Evolutionary conservation across 345 rosid species (phyloP), one percentile per base, ranked within the genome.

Genomic region (Eucalyptus marginata): DNA sequence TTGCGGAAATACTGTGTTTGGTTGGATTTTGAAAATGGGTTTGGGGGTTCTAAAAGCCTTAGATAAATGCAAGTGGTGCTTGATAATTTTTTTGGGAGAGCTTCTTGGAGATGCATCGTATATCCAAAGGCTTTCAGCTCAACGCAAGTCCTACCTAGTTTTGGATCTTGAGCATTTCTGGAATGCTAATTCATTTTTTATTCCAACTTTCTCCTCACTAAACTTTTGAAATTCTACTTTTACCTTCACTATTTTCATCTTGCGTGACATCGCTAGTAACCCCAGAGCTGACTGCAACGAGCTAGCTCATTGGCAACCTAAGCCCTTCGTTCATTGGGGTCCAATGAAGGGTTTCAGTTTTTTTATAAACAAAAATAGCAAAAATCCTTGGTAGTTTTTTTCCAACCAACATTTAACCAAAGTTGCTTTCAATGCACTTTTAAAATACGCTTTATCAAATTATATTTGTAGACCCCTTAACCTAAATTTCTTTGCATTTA

Each of bases 221-320:
- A 56, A 56, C 62, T 56, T 56, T 56, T 24, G 12, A 56, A 56
- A 56, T 56, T 56, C 27, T 24, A 56, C 13, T 56, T 56, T 56
- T 24, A 24, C 12, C 1, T 56, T 56, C 1, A 24, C 3, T 56
- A 13, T 24, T 56, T 56, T 56, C 29, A 56, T 56, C 2, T 56
- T 0, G 1, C 0, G 6, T 1, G 29, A 56, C 62, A 4, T 24
- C 0, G 6, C 5, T 24, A 0, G 29, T 24, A 10, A 56, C 27
- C 12, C 18, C 8, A 24, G 29, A 20, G 62, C 3, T 22, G 13
- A 22, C 29, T 56, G 29, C 1, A 24, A 56, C 0, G 29, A 56
- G 12, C 27, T 24, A 56, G 27, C 13, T 56, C 27, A 24, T 10
- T 24, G 12, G 12, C 6, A 0, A 56, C 29, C 62, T 22, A 22